These are phyloP conservation scores for Kwoniella shivajii DNA, from an alignment of 1,284 basidiomycete species.

Conservation along the genomic window DNA sequence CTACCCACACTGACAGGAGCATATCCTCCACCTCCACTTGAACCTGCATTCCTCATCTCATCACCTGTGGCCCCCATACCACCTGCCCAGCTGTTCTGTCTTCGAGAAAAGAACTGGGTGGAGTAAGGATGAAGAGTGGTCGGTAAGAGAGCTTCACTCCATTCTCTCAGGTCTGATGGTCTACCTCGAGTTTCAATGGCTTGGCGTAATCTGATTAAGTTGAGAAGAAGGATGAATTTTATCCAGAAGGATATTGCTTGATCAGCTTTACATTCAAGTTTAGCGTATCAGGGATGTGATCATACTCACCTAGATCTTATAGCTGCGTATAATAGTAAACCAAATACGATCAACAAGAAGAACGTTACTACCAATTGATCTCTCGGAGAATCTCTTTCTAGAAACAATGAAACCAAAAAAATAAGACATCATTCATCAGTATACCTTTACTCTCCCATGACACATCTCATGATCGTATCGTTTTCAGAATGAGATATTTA, in stretches of 20 bases:
- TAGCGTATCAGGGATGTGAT: not conserved
- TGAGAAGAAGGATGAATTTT: not conserved
- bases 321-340: constrained; percentile 77
- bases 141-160: constrained; percentile 40
- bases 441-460: no score
- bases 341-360: constrained; percentile 81
- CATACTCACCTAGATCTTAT: constrained; percentile 60
- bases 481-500: constrained; percentile 25
- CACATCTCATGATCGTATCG: not conserved
- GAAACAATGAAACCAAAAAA: not conserved
- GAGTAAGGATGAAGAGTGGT: constrained; percentile 17
- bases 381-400: constrained; percentile 82
- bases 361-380: constrained; percentile 87
- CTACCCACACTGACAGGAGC: constrained; percentile 28
- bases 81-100: constrained; percentile 1
- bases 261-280: no score
- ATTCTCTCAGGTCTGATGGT: constrained; percentile 47
- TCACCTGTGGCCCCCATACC: not conserved
- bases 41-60: constrained; percentile 15
- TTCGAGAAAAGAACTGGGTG: constrained; percentile 6
- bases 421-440: not conserved
- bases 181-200: constrained; percentile 44
- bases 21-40: constrained; percentile 14
- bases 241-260: no score
- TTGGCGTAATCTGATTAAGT: constrained; percentile 31